Base-by-base conservation (phyloP, 305 asterid species). In the Fraxinus ornus region DNA sequence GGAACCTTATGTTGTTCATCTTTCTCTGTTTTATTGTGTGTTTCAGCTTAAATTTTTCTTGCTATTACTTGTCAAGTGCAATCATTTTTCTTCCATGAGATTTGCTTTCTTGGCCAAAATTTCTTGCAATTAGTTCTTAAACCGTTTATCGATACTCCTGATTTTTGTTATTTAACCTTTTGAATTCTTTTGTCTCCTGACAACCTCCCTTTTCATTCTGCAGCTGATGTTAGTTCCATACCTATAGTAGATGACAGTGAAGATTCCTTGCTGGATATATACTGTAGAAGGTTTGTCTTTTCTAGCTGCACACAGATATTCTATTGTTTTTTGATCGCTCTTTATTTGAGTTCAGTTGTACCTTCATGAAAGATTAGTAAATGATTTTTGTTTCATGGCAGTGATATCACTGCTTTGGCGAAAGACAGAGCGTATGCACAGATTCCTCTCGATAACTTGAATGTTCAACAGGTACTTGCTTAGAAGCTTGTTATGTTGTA, bases 381-480 rank as follows among this genome's bases (percentile, higher is more conserved):
- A 4, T 84, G 75, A 22, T 86, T 72, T 75, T 84, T 84, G n/a
- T 79, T 79, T 77, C 47, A 64, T 78, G 26, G 80, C 91, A 91
- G 95, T 32, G 95, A 91, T 83, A 91, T 91, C 78, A 91, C 95
- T 84, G 91, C 93, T 82, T 89, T 91, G 92, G 93, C 93, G 79
- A 91, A 90, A 85, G 93, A 89, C 88, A 88, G 85, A 84, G 89
- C 88, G 28, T 91, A 91, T 79, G 91, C 92, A 4, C 95, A 89
- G 84, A 83, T 91, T 84, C 92, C 80, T 78, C 95, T 91, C 77
- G 92, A 90, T 87, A 92, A 90, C 85, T 87, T 91, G 89, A 90
- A 87, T 77, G 89, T 91, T 79, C 89, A 85, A 47, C 91, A 91
- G 92, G 95, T 91, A 88, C 78, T 70, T 79, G 73, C 60, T 47